Base-by-base conservation (phyloP, 108 stramenopile genomes). In the Cyclostephanos invisitatus region DNA sequence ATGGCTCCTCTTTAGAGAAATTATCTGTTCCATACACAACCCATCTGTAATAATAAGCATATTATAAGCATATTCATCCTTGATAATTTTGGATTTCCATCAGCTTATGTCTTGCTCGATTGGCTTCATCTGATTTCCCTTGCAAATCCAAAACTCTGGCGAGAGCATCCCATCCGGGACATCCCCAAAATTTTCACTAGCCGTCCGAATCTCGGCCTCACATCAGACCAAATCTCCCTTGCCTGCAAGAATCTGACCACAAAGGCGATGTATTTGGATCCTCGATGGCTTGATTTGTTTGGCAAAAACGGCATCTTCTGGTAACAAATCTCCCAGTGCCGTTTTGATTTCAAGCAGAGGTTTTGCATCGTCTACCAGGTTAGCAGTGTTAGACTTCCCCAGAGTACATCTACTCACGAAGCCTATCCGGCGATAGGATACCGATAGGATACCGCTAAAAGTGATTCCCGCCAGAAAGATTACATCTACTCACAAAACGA, bases 71-170 rank as follows among this genome's bases (percentile, higher is more conserved):
- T n/a, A n/a, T 37, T 28, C 29, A 64, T 64, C 29, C 49, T 47
- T 48, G 18, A 8, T 42, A 57, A 32, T 59, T 46, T 49, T 44
- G 69, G 18, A 72, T 50, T 35, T 28, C 62, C 8, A 40, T 50
- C 21, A 72, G 17, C 38, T 63, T 60, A 20, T 36, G 49, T 37
- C 62, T 72, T n/a, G 61, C 75, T 50, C 47, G 78, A 10, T 48
- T 32, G 6, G 81, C 81, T 51, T 70, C 80, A 1, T 81, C 71
- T 22, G 47, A 60, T 62, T 86, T 86, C 17, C 85, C 85, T 71
- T 84, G 85, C 28, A 87, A 38, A 40, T 85, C 84, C 22, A 83
- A 54, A 11, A 87, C 73, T 22, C 84, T 58, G 12, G 61, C 74
- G 8, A 87, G 70, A 64, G 79, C 78, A 54, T 83, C 64, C 84